These are phyloP conservation scores for Termitomyces bulborhizus DNA, from an alignment of 768 basidiomycete genomes.

Conservation along the genomic window DNA sequence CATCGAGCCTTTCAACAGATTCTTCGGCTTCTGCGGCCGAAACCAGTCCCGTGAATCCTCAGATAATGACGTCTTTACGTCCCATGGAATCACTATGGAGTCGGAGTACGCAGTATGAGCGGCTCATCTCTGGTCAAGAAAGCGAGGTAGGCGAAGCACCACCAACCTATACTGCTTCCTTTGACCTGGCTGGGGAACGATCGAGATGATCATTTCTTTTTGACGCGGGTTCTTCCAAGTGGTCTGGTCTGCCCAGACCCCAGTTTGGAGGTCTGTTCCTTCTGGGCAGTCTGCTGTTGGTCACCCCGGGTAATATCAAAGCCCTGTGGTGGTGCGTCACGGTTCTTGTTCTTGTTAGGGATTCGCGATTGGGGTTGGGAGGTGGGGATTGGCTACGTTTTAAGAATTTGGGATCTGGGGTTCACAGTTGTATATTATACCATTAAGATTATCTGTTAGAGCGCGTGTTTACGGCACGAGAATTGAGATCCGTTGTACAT, in stretches of 20 bases:
- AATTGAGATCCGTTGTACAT: not conserved
- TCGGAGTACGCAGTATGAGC: conserved; percentile 61
- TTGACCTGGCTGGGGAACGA: conserved; percentile 2
- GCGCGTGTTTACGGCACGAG: not conserved
- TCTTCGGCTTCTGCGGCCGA: conserved; percentile 30
- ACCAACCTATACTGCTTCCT: conserved; percentile 53
- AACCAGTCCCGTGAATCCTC: conserved; percentile 26
- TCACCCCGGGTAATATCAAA: no score
- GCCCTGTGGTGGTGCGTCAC: no score
- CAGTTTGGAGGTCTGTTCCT: no score
- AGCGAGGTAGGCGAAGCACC: conserved; percentile 80
- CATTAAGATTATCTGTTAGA: not conserved
- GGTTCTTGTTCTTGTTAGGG: no score
- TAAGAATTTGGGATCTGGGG: no score
- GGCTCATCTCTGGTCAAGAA: conserved; percentile 77
- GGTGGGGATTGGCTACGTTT: no score
- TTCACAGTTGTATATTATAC: not conserved
- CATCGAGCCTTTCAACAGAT: conserved; percentile 28
- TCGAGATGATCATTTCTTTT: not conserved
- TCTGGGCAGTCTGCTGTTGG: no score
- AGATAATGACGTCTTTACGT: conserved; percentile 23
- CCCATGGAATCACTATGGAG: conserved; percentile 30
- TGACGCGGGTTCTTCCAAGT: not conserved
- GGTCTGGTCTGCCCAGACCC: no score
- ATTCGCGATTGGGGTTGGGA: no score